A percentile compares a stretch with the other conserved stretches of the same genome.
Evolutionary conservation across 1,284 basidiomycete genomes (phyloP).

Genomic region (Singerocomus inundabilis): DNA sequence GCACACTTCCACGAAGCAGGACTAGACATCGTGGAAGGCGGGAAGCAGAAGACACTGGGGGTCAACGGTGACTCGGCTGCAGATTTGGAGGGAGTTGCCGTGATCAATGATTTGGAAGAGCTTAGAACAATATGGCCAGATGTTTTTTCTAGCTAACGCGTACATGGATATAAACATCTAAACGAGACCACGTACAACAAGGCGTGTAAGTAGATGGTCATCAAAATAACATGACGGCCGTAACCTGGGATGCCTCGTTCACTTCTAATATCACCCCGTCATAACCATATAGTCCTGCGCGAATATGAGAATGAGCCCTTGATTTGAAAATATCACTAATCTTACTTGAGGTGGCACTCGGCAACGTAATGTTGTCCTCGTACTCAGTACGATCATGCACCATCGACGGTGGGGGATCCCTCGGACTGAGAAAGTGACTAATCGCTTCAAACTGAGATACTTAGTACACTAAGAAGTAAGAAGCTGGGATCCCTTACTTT

Average conservation of each 20-base stretch:
- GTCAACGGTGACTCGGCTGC: slow-evolving; percentile 38
- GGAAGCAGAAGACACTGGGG: slow-evolving; percentile 52
- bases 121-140: slow-evolving; percentile 69
- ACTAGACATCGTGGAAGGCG: slow-evolving; percentile 61
- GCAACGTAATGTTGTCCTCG: slow-evolving; percentile 70
- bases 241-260: slow-evolving; percentile 72
- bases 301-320: slow-evolving; percentile 19
- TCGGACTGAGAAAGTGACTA: slow-evolving; percentile 69
- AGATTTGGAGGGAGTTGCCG: slow-evolving; percentile 42
- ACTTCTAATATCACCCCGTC: slow-evolving; percentile 83
- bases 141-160: slow-evolving; percentile 44
- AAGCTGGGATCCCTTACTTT: slow-evolving; percentile 42
- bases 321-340: slow-evolving; percentile 9
- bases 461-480: not conserved
- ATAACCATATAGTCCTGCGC: slow-evolving; percentile 68
- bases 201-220: not conserved
- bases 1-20: slow-evolving; percentile 73
- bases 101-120: slow-evolving; percentile 57
- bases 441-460: slow-evolving; percentile 64
- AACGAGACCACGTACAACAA: slow-evolving; percentile 1
- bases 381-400: slow-evolving; percentile 82
- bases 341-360: slow-evolving; percentile 72
- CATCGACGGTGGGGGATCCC: slow-evolving; percentile 76
- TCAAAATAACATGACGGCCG: slow-evolving; percentile 71
- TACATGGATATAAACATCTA: slow-evolving; percentile 2